Evolutionary conservation across 352 stramenopile species (phyloP), one percentile per base, ranked within the genome.

Genomic region (Phytophthora megakarya): DNA sequence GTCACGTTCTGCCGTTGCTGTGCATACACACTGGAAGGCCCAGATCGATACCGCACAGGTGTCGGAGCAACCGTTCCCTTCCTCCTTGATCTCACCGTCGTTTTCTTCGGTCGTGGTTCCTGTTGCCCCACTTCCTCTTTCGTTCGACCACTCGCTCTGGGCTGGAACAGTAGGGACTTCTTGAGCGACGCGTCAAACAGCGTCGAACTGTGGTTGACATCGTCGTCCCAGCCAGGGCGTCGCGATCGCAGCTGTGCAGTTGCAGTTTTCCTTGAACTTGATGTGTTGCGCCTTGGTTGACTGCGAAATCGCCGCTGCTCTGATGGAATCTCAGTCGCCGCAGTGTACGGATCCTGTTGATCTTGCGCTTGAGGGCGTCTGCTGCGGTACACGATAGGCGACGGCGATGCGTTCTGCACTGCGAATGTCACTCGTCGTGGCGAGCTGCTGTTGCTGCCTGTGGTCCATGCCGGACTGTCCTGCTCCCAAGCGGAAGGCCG

Each of bases 181-280:
- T 80, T 86, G 13, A 92, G 66, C 1, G 75, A 75, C 25, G 46
- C 32, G 28, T 91, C 82, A 15, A 90, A 90, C 18, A 89, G 30
- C 11, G 54, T 65, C 12, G 57, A 23, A 3, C 42, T 33, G 26
- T 69, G 59, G 46, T 35, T 50, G 15, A 83, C 74, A 19, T 87
- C 60, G 5, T 49, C 52, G 23, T 91, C 71, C 82, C 82, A 91
- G 5, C 42, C 76, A 12, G 78, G 82, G 10, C 69, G 75, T 35
- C 64, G 45, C 18, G 25, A 2, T 26, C 12, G 30, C 19, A 22
- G 18, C 13, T 38, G 61, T 16, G 19, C 1, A 26, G 26, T 42
- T 28, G 33, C 30, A 37, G 11, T 38, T 11, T 33, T 4, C 26
- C 23, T 55, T 16, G 25, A 9, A 18, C 5, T 46, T 21, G 12